Evolutionary conservation across 768 basidiomycete genomes (phyloP), one percentile per base, ranked within the genome.

Genomic region (Hygrocybe coccinea): DNA sequence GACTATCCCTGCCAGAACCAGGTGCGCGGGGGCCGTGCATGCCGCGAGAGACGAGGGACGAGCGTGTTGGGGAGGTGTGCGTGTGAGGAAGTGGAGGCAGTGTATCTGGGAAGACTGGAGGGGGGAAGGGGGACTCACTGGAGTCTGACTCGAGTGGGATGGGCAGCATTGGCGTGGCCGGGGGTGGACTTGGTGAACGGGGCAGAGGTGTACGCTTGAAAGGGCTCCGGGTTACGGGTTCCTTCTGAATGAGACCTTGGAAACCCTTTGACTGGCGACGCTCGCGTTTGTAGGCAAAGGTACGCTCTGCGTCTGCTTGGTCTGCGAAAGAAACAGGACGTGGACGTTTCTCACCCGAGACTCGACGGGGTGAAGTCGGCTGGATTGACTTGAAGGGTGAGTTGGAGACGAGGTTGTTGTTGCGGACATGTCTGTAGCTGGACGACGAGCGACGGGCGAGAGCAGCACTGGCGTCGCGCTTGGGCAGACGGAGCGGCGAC

Each of bases 211-310:
- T 53, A 37, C 63, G 61, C 55, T 74, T 82, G 74, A 93, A 93
- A 19, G 91, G 90, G 62, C 89, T 91, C 74, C 86, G 90, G 24
- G 84, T 82, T 24, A 93, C 90, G 7, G 85, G 85, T 65, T 90
- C 88, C 63, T 79, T 84, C 69, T 88, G 78, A 1, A 85, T 76
- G 50, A 93, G 81, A 21, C 80, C 83, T 63, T 89, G 86, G 59
- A 86, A 86, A 5, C 77, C 81, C 65, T 82, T 85, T 53, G 87
- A 89, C 66, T 91, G 86, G 45, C 84, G 81, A 43, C 89, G 80
- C 68, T 86, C 84, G 56, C 84, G 74, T 65, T 89, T 90, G 63
- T 81, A 75, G 8, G 83, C 76, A 55, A 88, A 80, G 0, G 86
- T 86, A 39, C 82, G 81, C 58, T 87, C 85, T 55, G 88, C 88